Base-by-base conservation (phyloP, 805 yeast species). In the Dipodascus albidus region DNA sequence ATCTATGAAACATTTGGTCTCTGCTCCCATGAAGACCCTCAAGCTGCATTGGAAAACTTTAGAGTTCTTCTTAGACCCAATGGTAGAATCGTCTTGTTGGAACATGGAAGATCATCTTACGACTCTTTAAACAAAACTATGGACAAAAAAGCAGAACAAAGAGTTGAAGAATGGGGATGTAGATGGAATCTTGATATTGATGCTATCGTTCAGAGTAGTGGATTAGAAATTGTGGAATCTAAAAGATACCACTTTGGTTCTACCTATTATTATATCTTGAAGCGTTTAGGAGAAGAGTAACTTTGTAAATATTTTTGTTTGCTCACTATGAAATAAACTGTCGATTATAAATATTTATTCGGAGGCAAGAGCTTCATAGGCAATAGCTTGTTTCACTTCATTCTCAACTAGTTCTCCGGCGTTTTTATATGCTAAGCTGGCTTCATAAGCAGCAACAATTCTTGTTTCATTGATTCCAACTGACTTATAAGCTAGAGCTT, bases 161-260 rank as follows among this genome's bases (percentile, higher is more conserved):
- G 96, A 68, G 79, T 90, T 70, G 79, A 84, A 55, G 81, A 83
- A 2, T 93, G 98, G 97, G 99, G 96, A 1, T 93, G 99, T 68
- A 75, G 98, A 64, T 93, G 98, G 97, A 93, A 93, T 65, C 72
- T 93, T 58, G 98, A 93, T 64, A 87, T 93, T 59, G 95, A 90
- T 22, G 95, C 85, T 60, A 74, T 93, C 44, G 76, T 93, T 23
- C 90, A 85, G 64, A 81, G 81, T 55, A 82, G 95, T 3, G 96
- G 95, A 0, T 73, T 93, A 53, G 90, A 85, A 59, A 78, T 93
- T 48, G 87, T 89, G 1, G 82, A 80, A 59, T 91, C 87, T 62
- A 80, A 79, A 57, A 74, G 96, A 58, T 81, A 81, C 20, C 97
- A 93, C 70, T 76, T 93, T 57, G 98, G 98, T 20, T 86, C 98